Conservation (phyloP, 225 moss, liverwort and hornwort species). For the Climacium dendroides region DNA sequence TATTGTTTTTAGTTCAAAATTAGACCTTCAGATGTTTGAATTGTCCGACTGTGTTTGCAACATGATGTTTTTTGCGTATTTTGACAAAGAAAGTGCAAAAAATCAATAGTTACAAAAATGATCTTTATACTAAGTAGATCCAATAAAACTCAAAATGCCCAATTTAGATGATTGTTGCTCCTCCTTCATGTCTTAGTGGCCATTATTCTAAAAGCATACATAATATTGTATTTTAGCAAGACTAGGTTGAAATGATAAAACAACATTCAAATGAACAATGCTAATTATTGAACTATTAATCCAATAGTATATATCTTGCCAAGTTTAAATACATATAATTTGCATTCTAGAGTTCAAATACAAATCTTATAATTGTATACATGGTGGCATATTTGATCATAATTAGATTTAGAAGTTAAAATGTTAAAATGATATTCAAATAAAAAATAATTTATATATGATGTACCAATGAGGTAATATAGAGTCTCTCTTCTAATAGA, state of each 20-base stretch:
- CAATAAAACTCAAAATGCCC: rapidly evolving
- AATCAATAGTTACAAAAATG: not conserved
- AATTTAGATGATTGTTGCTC: no score
- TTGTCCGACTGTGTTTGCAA: not conserved
- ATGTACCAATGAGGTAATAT: no score
- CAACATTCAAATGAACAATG: not conserved
- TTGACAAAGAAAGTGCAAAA: not conserved
- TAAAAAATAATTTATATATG: no score
- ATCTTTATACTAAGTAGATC: not conserved
- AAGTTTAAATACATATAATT: not conserved
- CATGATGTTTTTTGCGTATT: not conserved
- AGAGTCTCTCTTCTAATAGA: no score
- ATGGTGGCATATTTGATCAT: no score
- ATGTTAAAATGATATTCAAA: no score
- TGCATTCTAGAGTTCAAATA: not conserved
- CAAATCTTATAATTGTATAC: not conserved
- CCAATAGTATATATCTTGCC: not conserved
- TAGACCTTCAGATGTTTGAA: not conserved
- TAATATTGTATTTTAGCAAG: rapidly evolving
- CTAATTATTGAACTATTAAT: not conserved
- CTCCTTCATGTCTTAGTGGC: not conserved
- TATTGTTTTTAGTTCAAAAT: no score
- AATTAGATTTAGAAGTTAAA: no score
- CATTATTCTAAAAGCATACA: not conserved
- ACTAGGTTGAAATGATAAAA: not conserved